Conservation (phyloP, 2,329 filamentous ascomycete genomes). For the Furcasterigmium furcatum region DNA sequence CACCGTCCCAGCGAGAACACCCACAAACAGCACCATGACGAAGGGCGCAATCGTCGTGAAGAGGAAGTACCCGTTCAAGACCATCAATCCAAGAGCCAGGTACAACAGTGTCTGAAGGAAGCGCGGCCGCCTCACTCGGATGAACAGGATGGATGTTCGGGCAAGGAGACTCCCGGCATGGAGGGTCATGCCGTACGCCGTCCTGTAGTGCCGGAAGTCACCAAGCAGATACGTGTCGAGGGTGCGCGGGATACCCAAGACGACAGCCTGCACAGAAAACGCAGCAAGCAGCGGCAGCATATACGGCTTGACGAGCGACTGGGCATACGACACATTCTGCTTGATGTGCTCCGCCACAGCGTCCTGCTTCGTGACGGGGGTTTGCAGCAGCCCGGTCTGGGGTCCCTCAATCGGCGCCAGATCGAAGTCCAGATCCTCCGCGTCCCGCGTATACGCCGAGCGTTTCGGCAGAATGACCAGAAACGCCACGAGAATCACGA, state of each 20-base stretch:
- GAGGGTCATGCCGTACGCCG: constrained; percentile 21
- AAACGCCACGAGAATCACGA: constrained; percentile 20
- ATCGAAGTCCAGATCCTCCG: constrained; percentile 14
- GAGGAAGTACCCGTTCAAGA: constrained; percentile 17
- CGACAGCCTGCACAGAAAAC: constrained; percentile 17
- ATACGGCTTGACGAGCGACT: constrained; percentile 15
- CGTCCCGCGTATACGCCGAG: constrained; percentile 13
- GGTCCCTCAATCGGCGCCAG: constrained; percentile 10
- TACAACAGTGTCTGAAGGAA: constrained; percentile 8
- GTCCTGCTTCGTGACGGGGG: not conserved
- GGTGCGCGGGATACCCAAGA: constrained; percentile 23
- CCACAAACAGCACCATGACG: constrained; percentile 19
- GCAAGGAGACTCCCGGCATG: constrained; percentile 23
- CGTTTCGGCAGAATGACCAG: constrained; percentile 23
- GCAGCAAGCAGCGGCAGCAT: constrained; percentile 21
- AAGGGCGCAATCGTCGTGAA: constrained; percentile 18
- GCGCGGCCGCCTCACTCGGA: constrained; percentile 10
- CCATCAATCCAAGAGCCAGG: constrained; percentile 5
- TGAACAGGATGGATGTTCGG: constrained; percentile 16
- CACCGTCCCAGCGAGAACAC: constrained; percentile 21
- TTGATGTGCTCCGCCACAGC: constrained; percentile 9
- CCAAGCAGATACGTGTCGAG: constrained; percentile 17
- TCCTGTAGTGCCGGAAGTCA: constrained; percentile 21
- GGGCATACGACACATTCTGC: constrained; percentile 10
- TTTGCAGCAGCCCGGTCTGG: constrained; percentile 2